Conservation (phyloP, 73 alveolate genomes). For the Effrenium voratum region DNA sequence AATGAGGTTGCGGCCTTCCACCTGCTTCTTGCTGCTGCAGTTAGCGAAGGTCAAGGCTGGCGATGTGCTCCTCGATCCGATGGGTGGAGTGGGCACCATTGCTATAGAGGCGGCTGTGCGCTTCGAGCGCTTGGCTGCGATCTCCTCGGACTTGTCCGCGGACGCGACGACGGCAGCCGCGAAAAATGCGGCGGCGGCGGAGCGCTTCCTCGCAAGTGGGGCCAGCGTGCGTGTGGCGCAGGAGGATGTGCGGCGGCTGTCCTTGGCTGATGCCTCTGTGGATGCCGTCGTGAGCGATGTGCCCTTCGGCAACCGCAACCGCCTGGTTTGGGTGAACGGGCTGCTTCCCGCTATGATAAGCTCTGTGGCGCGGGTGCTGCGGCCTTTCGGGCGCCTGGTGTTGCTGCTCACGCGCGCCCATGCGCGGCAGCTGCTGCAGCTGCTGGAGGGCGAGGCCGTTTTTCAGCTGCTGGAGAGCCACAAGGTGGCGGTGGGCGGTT, state of each 20-base stretch:
- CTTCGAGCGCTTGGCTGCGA: background rate
- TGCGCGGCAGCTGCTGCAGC: constrained; percentile 61
- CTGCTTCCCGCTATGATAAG: constrained; percentile 27
- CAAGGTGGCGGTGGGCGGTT: constrained; percentile 65
- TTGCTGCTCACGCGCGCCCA: constrained; percentile 79
- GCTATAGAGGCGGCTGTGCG: constrained; percentile 55
- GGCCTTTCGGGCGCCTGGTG: constrained; percentile 34
- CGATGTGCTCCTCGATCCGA: constrained; percentile 30
- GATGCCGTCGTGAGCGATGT: constrained; percentile 51
- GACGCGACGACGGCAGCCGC: background rate
- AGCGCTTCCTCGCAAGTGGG: background rate
- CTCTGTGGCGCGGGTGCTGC: constrained; percentile 34
- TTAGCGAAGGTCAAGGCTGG: constrained; percentile 51
- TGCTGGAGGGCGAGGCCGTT: background rate
- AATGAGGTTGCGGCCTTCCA: constrained; percentile 71
- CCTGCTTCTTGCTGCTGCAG: constrained; percentile 39
- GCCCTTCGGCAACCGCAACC: constrained; percentile 85
- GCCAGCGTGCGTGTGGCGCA: background rate
- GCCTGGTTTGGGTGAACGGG: constrained; percentile 67
- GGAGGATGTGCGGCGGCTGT: constrained; percentile 46
- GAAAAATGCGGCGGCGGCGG: background rate
- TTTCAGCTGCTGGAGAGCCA: background rate
- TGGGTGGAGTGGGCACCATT: constrained; percentile 80
- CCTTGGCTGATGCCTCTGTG: constrained; percentile 15
- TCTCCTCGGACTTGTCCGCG: background rate